These are phyloP conservation scores for Nicotiana rustica DNA, from an alignment of 305 asterid genomes.

Conservation along the genomic window DNA sequence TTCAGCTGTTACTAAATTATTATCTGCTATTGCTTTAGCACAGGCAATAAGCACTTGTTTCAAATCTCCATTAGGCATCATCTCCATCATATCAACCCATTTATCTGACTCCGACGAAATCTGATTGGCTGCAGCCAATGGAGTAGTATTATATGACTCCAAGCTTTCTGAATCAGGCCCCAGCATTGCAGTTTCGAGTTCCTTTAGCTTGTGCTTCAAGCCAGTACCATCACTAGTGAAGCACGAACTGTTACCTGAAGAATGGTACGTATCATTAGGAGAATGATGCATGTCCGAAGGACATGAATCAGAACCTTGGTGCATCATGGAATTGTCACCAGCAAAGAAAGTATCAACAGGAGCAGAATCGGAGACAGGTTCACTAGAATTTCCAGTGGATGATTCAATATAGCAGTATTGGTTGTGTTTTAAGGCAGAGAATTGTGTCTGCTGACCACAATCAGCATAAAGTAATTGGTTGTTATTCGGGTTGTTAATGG, in stretches of 20 bases:
- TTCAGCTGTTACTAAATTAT: conserved; percentile 43
- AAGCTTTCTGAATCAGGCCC: conserved; percentile 39
- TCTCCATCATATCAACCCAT: conserved; percentile 43
- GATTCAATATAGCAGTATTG: conserved; percentile 44
- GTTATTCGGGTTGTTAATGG: conserved; percentile 41
- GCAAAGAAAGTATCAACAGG: conserved; percentile 47
- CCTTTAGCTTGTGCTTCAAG: conserved; percentile 38
- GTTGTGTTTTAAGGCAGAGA: conserved; percentile 39
- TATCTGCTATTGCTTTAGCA: conserved; percentile 60
- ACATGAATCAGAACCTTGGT: conserved; percentile 42
- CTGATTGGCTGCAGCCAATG: conserved; percentile 29
- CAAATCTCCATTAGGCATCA: conserved; percentile 42
- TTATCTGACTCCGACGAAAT: conserved; percentile 37
- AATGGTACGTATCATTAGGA: conserved; percentile 33
- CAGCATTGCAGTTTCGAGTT: conserved; percentile 42
- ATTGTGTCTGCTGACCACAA: conserved; percentile 32
- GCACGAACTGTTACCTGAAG: conserved; percentile 38
- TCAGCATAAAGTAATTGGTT: conserved; percentile 38
- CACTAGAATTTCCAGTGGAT: conserved; percentile 34
- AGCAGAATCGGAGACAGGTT: conserved; percentile 40
- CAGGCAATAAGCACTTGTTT: conserved; percentile 59
- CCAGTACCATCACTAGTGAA: conserved; percentile 34
- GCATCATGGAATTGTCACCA: conserved; percentile 40
- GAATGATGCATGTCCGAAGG: conserved; percentile 45
- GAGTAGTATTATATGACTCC: conserved; percentile 18